These are phyloP conservation scores for Kuraishia cidri DNA, from an alignment of 805 yeast species.

Conservation along the genomic window DNA sequence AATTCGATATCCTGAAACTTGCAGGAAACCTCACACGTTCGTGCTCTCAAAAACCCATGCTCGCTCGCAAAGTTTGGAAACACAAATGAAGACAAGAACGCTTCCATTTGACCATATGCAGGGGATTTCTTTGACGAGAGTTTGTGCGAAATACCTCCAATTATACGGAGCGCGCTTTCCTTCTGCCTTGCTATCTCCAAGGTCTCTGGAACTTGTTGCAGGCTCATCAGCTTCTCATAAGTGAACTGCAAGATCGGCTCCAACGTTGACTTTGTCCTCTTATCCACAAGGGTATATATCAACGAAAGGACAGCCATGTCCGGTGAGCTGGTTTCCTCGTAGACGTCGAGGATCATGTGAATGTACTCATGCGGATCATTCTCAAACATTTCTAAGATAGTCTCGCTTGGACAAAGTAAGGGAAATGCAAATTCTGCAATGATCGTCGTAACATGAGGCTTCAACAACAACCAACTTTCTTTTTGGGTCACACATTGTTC, in stretches of 20 bases:
- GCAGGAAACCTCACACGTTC: constrained; percentile 59
- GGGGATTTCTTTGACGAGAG: constrained; percentile 48
- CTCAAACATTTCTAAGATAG: constrained; percentile 68
- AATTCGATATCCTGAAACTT: constrained; percentile 59
- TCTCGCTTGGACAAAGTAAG: constrained; percentile 63
- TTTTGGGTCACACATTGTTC: constrained; percentile 53
- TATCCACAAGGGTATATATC: constrained; percentile 61
- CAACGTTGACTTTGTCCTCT: constrained; percentile 52
- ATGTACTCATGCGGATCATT: constrained; percentile 90
- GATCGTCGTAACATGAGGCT: constrained; percentile 59
- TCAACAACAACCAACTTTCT: constrained; percentile 58
- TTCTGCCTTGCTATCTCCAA: constrained; percentile 52
- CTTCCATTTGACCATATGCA: constrained; percentile 55
- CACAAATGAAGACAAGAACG: constrained; percentile 51
- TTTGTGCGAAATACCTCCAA: constrained; percentile 64
- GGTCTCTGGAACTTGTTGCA: constrained; percentile 24
- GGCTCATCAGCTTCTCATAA: constrained; percentile 35
- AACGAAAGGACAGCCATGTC: constrained; percentile 76
- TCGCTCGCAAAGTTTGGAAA: constrained; percentile 63
- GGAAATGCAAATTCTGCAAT: constrained; percentile 76
- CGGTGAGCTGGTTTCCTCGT: constrained; percentile 56
- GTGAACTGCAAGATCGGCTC: constrained; percentile 55
- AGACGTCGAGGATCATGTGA: constrained; percentile 59
- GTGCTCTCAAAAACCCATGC: constrained; percentile 63
- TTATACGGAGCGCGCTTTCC: constrained; percentile 73